A percentile compares a stretch with the other conserved stretches of the same genome.
phyloP scores from a whole-genome alignment of 169 alveolate species.

The Babesia divergens region DNA sequence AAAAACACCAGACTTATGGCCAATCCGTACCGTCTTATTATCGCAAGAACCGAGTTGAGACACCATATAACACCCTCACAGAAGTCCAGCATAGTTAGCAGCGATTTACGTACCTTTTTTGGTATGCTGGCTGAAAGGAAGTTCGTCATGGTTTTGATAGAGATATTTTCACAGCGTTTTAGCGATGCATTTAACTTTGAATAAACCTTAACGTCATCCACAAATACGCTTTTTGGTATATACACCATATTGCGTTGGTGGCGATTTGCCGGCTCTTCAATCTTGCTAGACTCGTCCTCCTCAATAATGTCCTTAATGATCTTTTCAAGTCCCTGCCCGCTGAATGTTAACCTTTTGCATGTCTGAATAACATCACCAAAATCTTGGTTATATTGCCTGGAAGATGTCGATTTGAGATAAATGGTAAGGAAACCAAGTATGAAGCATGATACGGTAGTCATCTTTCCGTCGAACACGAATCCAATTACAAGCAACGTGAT shows the following conservation, averaged over 20 bases:
- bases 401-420: slow-evolving; percentile 20
- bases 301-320: slow-evolving; percentile 1
- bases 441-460: slow-evolving; percentile 9
- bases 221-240: slow-evolving; percentile 23
- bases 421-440: slow-evolving; percentile 5
- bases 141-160: slow-evolving; percentile 42
- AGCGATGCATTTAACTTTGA: slow-evolving; percentile 27
- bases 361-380: slow-evolving; percentile 30
- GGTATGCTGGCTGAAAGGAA: slow-evolving; percentile 18
- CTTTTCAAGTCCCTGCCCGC: slow-evolving; percentile 40
- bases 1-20: background rate
- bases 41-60: slow-evolving; percentile 35
- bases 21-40: slow-evolving; percentile 25
- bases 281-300: slow-evolving; percentile 3
- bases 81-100: background rate
- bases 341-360: background rate
- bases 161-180: slow-evolving; percentile 39
- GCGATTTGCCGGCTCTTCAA: background rate
- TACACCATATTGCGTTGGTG: slow-evolving; percentile 37
- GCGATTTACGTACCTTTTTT: background rate
- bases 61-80: slow-evolving; percentile 13
- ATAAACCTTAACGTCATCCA: slow-evolving; percentile 27
- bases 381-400: slow-evolving; percentile 25
- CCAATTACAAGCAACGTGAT: slow-evolving; percentile 1
- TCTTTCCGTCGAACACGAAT: slow-evolving; percentile 6